Evolutionary conservation across 2,329 filamentous ascomycete genomes (phyloP).

Genomic region (Hymenoscyphus infarciens): DNA sequence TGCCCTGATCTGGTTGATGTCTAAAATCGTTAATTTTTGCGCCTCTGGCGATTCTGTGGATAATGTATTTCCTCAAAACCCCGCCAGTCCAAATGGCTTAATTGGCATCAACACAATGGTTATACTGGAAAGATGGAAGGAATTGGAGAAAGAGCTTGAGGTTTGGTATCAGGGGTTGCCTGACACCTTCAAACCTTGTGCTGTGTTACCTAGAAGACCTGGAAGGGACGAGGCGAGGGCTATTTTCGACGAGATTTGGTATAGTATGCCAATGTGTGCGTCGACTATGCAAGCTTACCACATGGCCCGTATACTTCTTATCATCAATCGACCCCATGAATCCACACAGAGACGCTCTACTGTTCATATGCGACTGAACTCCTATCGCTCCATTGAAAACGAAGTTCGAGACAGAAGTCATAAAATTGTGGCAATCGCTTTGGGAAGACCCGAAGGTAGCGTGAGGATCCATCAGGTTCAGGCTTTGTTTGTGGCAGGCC

Average conservation of each 20-base stretch:
- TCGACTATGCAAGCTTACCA: slow-evolving; percentile 64
- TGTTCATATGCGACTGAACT: slow-evolving; percentile 50
- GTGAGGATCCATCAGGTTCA: slow-evolving; percentile 57
- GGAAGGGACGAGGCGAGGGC: slow-evolving; percentile 31
- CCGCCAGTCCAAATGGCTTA: slow-evolving; percentile 38
- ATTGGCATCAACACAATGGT: slow-evolving; percentile 47
- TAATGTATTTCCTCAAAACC: slow-evolving; percentile 32
- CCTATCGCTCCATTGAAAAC: slow-evolving; percentile 53
- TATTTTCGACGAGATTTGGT: slow-evolving; percentile 57
- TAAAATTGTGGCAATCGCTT: slow-evolving; percentile 59
- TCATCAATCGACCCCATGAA: slow-evolving; percentile 57
- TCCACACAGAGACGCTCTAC: slow-evolving; percentile 50
- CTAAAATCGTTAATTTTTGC: slow-evolving; percentile 64
- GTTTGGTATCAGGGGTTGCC: slow-evolving; percentile 57
- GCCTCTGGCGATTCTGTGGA: slow-evolving; percentile 51
- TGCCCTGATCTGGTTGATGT: slow-evolving; percentile 61
- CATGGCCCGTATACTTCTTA: slow-evolving; percentile 58
- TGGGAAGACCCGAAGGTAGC: slow-evolving; percentile 52
- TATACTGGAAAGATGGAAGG: slow-evolving; percentile 49
- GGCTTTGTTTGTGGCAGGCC: slow-evolving; percentile 58
- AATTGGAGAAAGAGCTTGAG: slow-evolving; percentile 53
- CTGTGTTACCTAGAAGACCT: slow-evolving; percentile 40
- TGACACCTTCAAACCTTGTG: slow-evolving; percentile 55
- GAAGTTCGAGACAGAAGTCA: slow-evolving; percentile 55
- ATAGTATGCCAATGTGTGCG: slow-evolving; percentile 59